Evolutionary conservation across 129 eudicot species (phyloP), one percentile per base, ranked within the genome.

Genomic region (Escallonia rubra): DNA sequence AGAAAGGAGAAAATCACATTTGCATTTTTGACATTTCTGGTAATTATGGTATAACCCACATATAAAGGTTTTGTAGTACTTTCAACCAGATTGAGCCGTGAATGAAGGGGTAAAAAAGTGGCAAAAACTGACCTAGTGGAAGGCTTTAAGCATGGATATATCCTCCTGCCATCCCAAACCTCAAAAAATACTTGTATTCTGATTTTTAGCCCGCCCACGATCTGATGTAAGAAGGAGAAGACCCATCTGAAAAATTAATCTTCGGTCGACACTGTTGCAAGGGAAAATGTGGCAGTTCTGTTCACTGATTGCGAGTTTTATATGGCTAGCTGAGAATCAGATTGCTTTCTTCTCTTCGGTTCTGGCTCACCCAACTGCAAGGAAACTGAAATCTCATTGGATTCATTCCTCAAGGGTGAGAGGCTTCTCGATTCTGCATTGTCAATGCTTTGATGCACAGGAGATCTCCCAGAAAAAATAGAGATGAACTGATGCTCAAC

Each of bases 401-500:
- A 52, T 45, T 63, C 81, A 15, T 85, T 72, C 53, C 84, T 60
- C 69, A 81, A 58, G 9, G 52, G 82, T 41, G 80, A 67, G n/a
- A 67, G 78, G 50, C 48, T 79, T 65, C 69, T 64, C 46, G 63
- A 66, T 68, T 59, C 71, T 43, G 71, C 8, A 15, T 41, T 68
- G 62, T 74, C 80, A 23, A 23, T 53, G 34, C 53, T 64, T 43
- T 72, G 64, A 10, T 50, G 67, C 39, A 76, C 14, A 2, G 65
- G 61, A 34, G 82, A 72, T 68, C 54, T 73, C 64, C 69, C 69
- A 4, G 85, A 43, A 56, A 76, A 73, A 68, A 73, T 70, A 68
- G 95, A 81, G 68, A 84, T 82, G 79, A 90, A 90, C 41, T 86
- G 87, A 64, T 79, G 95, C 54, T 85, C 87, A 0, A 78, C 72